Base-by-base conservation (phyloP, 805 yeast genomes). In the Ogataea neopini region DNA sequence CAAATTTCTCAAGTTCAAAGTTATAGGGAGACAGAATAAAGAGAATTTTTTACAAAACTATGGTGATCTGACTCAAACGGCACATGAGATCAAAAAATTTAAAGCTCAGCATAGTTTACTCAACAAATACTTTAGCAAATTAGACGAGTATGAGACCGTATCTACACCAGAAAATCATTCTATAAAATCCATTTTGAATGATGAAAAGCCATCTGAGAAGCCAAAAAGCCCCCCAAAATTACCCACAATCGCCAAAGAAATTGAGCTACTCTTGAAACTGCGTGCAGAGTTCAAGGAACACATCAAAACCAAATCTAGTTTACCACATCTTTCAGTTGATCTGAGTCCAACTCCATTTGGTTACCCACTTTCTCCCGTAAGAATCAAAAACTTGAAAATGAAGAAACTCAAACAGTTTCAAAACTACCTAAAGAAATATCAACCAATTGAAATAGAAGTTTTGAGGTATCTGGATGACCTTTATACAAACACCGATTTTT, bases 311-410 rank as follows among this genome's bases (percentile, higher is more conserved):
- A 56, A 54, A 25, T 33, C 46, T 19, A 49, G 44, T 22, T 20
- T 51, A 1, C 63, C 63, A 1, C 29, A 30, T 3, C 44, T 54
- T 30, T 34, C 20, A 2, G 15, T 59, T 2, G 29, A 28, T 6
- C 3, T 61, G 2, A 40, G 41, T 17, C 63, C 62, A 5, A 54
- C 53, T 25, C 45, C 53, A 3, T 53, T 56, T 18, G 67, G 67
- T 1, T 36, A 39, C 14, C 67, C 67, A 2, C 38, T 60, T 10
- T 26, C 48, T 3, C 48, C 52, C 2, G 33, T 38, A 10, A 45
- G 62, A n/a, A 37, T 56, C 2, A 19, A 42, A 17, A 63, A 63
- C 33, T 14, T 46, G 28, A 46, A 51, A 3, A 34, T 57, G 4
- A 49, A 48, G 11, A 49, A 45, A 33, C 37, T 64, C 3, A 14